Evolutionary conservation across 2,329 filamentous ascomycete genomes (phyloP).

Genomic region (Eutypella sp.): DNA sequence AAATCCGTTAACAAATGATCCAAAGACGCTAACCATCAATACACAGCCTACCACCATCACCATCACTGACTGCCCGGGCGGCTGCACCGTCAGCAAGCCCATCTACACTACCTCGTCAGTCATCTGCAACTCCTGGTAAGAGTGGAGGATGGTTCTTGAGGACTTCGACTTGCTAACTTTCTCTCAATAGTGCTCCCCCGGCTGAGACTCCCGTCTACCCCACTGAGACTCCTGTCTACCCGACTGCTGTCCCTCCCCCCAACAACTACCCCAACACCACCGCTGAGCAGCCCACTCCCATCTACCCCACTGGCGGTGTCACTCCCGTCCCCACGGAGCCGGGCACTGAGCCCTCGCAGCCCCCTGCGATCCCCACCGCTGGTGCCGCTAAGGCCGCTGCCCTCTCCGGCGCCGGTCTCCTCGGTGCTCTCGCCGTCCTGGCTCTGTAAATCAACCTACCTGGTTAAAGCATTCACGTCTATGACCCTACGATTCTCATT

Average conservation of each 20-base stretch:
- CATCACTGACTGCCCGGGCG: conserved; percentile 60
- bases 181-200: conserved; percentile 27
- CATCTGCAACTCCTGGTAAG: conserved; percentile 28
- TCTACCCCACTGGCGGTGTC: conserved; percentile 2
- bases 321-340: conserved; percentile 22
- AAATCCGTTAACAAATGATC: too few species aligned
- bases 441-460: conserved; percentile 48
- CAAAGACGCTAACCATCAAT: conserved; percentile 25
- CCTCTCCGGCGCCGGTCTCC: conserved; percentile 54
- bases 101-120: conserved; percentile 48
- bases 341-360: too few species aligned
- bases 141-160: not conserved
- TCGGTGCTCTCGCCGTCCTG: conserved; percentile 48
- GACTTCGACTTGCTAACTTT: conserved; percentile 14
- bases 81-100: conserved; percentile 60
- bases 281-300: conserved; percentile 7
- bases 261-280: conserved; percentile 10
- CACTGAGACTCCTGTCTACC: conserved; percentile 1
- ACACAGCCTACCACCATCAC: conserved; percentile 60
- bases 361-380: conserved; percentile 42
- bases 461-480: conserved; percentile 25
- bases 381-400: conserved; percentile 52
- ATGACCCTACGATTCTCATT: conserved; percentile 35
- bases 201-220: conserved; percentile 20
- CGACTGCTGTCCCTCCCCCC: conserved; percentile 4